Evolutionary conservation across 179 eudicot species (phyloP).

Genomic region (Beta corolliflora): DNA sequence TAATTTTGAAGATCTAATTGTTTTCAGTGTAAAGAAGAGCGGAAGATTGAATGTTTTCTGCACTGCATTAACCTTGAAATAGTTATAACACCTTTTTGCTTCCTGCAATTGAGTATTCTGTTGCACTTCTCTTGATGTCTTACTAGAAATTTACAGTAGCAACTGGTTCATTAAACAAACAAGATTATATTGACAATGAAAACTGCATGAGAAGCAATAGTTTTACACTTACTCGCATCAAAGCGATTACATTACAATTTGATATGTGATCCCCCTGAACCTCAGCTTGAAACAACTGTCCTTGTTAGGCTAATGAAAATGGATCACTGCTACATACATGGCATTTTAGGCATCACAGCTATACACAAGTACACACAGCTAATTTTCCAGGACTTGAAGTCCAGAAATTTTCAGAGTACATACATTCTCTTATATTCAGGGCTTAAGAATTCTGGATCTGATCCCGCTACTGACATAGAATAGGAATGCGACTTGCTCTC

Average conservation of each 20-base stretch:
- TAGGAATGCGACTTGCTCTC: conserved; percentile 65
- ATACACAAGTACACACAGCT: conserved; percentile 22
- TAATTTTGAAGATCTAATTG: conserved; percentile 8
- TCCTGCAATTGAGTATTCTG: background rate
- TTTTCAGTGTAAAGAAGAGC: conserved; percentile 12
- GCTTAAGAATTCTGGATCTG: conserved; percentile 63
- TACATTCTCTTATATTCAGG: conserved; percentile 72
- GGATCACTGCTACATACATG: conserved; percentile 22
- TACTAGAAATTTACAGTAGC: background rate
- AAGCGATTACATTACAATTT: conserved; percentile 28
- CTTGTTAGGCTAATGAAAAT: conserved; percentile 14
- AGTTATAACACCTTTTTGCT: background rate
- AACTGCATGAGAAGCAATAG: background rate
- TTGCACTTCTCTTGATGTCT: background rate
- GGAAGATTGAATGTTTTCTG: conserved; percentile 5
- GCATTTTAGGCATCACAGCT: conserved; percentile 7
- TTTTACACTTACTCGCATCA: conserved; percentile 15
- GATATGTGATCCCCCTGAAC: background rate
- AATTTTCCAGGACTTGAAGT: background rate
- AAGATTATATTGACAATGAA: conserved; percentile 10
- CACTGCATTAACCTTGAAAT: conserved; percentile 16
- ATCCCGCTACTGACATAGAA: conserved; percentile 62
- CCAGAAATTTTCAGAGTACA: conserved; percentile 54
- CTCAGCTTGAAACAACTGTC: conserved; percentile 4
- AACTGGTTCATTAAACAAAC: background rate